Evolutionary conservation across 2,329 filamentous ascomycete genomes (phyloP), one percentile per base, ranked within the genome.

Genomic region (Stachybotrys elegans): DNA sequence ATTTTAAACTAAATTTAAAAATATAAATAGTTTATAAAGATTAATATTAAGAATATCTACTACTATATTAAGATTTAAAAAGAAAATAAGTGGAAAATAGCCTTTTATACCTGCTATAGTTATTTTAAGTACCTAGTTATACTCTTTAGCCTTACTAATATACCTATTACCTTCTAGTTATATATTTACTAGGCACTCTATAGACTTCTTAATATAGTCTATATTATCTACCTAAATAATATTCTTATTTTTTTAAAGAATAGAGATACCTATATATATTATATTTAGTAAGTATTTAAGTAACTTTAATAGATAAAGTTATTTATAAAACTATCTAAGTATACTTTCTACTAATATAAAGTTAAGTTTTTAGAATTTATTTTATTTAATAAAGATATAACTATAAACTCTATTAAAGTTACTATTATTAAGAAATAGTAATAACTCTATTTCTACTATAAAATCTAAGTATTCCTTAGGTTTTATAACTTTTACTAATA

Each of bases 261-360:
- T n/a, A n/a, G 14, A 23, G n/a, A 45, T 14, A 36, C 42, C 27
- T 48, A 50, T 43, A 45, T 43, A 22, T 20, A 40, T 21, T 36
- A 52, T 48, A 37, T 45, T 43, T 40, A 47, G 29, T 17, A 43
- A 21, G 14, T 48, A 6, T 35, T 47, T 42, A 36, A 43, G 31
- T 36, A 38, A 40, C 25, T 46, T 32, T 36, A 47, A 43, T 20
- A 32, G 27, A 14, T 31, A 16, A 37, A 43, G n/a, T 43, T 43
- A 19, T 34, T 19, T 41, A 40, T 27, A 14, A 19, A 16, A 9
- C 14, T 34, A n/a, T 17, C 13, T 34, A 48, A 36, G 44, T 44
- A 42, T 40, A 48, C 48, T 23, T 14, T 38, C 21, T 43, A 27
- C 19, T 47, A 50, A 41, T 45, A 44, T 21, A 6, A 43, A 38